Conservation (phyloP, 805 yeast genomes). For the Lipomyces mesembrius region DNA sequence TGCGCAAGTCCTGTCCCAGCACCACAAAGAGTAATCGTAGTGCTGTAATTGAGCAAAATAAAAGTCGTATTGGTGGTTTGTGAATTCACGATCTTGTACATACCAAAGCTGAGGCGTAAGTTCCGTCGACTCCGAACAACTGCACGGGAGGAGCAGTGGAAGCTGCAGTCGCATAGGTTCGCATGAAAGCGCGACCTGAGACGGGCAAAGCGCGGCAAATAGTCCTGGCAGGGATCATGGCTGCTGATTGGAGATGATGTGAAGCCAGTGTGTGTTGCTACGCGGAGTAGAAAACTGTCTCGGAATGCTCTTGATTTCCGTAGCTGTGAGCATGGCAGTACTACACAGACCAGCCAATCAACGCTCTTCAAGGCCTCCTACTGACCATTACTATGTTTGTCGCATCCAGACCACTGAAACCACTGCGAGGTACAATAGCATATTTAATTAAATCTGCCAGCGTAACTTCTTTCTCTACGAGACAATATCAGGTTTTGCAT, state of each 20-base stretch:
- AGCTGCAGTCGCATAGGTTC: conserved; percentile 55
- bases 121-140: conserved; percentile 93
- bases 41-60: not conserved
- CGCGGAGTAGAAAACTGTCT: not conserved
- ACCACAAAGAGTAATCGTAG: not conserved
- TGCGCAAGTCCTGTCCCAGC: not conserved
- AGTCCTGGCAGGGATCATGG: conserved; percentile 25
- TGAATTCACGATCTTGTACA: not conserved
- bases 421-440: no score
- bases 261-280: not conserved
- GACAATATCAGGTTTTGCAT: no score
- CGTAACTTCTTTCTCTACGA: no score
- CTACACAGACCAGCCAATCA: conserved; percentile 5
- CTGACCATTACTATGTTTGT: no score
- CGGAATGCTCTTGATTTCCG: not conserved
- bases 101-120: conserved; percentile 87
- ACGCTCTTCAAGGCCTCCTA: not conserved
- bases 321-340: not conserved
- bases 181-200: conserved; percentile 26
- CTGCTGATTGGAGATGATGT: conserved; percentile 2
- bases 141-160: conserved; percentile 75
- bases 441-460: no score
- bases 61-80: conserved; percentile 1
- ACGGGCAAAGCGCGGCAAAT: conserved; percentile 26
- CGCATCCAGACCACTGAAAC: no score